Evolutionary conservation across 441 rosid genomes (phyloP).

Genomic region (Monsonia emarginata): DNA sequence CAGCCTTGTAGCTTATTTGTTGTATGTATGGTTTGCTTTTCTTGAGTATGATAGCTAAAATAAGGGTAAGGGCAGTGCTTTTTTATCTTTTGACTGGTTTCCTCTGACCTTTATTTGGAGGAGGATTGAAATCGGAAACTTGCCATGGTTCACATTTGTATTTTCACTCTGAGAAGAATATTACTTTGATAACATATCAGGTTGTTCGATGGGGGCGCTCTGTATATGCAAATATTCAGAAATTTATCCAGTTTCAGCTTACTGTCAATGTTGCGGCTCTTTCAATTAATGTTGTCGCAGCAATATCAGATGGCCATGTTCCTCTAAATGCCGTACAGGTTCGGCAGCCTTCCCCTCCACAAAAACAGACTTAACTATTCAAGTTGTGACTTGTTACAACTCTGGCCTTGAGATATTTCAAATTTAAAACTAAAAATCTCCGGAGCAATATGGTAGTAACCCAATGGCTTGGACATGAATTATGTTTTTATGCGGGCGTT

Average conservation of each 20-base stretch:
- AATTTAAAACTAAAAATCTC: background rate
- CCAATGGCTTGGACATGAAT: background rate
- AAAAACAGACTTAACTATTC: background rate
- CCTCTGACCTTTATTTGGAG: background rate
- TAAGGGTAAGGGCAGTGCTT: background rate
- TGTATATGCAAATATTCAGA: constrained; percentile 94
- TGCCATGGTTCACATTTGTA: background rate
- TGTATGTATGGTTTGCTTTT: background rate
- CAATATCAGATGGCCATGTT: constrained; percentile 83
- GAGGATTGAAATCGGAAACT: background rate
- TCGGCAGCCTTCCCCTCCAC: background rate
- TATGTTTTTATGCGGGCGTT: no score
- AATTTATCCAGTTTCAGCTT: constrained; percentile 96
- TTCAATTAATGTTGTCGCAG: constrained; percentile 79
- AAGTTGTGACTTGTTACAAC: background rate
- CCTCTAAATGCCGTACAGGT: constrained; percentile 99
- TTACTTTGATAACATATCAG: constrained; percentile 26
- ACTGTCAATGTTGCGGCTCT: constrained; percentile 97
- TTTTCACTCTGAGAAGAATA: constrained; percentile 8
- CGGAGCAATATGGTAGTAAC: background rate
- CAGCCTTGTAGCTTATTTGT: background rate
- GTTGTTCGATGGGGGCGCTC: constrained; percentile 98
- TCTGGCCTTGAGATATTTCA: background rate
- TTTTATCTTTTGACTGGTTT: background rate
- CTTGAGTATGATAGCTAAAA: background rate